Evolutionary conservation across 768 basidiomycete species (phyloP), one percentile per base, ranked within the genome.

Genomic region (Termitomyces sp.): DNA sequence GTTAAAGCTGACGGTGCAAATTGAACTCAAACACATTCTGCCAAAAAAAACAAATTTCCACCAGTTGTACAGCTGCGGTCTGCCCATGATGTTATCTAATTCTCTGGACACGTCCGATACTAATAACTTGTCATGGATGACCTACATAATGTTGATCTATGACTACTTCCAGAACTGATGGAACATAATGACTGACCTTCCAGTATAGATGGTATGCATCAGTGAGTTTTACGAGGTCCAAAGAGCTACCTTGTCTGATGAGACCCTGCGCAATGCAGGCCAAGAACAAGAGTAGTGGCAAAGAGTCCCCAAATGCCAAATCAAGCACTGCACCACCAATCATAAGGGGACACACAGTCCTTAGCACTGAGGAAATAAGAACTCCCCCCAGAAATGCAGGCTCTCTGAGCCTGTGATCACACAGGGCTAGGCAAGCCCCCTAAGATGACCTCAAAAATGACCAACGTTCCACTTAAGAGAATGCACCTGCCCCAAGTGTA

Each of bases 61-160:
- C 67, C 80, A 76, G 52, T 70, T 75, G 60, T 92, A 90, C 50
- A 83, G 64, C 38, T 85, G 84, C 50, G 79, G 73, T 59, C 82
- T 75, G 54, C 77, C 78, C 91, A 94, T 93, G 54, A 94, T 74
- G 33, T 71, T 66, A 65, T 92, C 88, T n/a, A 94, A 77, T 53
- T 82, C 78, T 18, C 76, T 72, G 2, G 84, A 85, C 1, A 90
- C 92, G 32, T 86, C 84, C 6, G 86, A 83, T 14, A 91, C 91
- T 0, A 84, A 86, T 49, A 88, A 75, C 43, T 84, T 77, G 66
- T 94, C 92, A 63, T 92, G 89, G n/a, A 92, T 91, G 62, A 93
- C 91, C 82, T 87, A 60, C 18, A n/a, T 49, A 14, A 36, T 7
- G 6, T 24, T 7, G 8, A 38, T 20, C n/a, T 56, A 22, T n/a